Conservation (phyloP, 768 basidiomycete species). For the Gloeophyllum trabeum region DNA sequence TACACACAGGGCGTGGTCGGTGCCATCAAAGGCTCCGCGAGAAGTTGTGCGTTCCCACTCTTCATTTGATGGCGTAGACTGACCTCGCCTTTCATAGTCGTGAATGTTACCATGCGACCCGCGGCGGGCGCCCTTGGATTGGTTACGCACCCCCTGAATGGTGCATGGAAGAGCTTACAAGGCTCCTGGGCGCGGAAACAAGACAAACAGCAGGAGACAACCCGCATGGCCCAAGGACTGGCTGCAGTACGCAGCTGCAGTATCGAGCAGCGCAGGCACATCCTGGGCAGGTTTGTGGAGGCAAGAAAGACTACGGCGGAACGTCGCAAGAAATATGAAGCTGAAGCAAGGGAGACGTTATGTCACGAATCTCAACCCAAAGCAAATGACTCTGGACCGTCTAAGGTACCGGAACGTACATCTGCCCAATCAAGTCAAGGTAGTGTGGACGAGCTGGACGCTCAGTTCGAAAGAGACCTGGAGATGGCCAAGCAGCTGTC, state of each 20-base stretch:
- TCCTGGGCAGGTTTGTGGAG: background rate
- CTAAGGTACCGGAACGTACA: background rate
- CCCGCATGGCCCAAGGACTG: background rate
- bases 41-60: slow-evolving; percentile 18
- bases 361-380: too few species aligned
- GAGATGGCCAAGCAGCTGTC: slow-evolving; percentile 23
- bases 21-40: slow-evolving; percentile 21
- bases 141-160: background rate
- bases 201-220: background rate
- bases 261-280: background rate
- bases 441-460: slow-evolving; percentile 5
- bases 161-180: background rate
- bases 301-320: background rate
- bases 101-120: background rate
- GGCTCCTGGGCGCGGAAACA: background rate
- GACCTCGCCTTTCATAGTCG: background rate
- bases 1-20: slow-evolving; percentile 19
- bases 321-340: background rate
- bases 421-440: background rate
- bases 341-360: background rate
- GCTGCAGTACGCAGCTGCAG: background rate
- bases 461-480: slow-evolving; percentile 14
- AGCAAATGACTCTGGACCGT: too few species aligned
- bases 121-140: background rate
- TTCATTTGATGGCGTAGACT: slow-evolving; percentile 3